A percentile compares a stretch with the other conserved stretches of the same genome.
These are phyloP conservation scores for Malassezia brasiliensis DNA, from an alignment of 1,284 basidiomycete species.

Conservation along the genomic window DNA sequence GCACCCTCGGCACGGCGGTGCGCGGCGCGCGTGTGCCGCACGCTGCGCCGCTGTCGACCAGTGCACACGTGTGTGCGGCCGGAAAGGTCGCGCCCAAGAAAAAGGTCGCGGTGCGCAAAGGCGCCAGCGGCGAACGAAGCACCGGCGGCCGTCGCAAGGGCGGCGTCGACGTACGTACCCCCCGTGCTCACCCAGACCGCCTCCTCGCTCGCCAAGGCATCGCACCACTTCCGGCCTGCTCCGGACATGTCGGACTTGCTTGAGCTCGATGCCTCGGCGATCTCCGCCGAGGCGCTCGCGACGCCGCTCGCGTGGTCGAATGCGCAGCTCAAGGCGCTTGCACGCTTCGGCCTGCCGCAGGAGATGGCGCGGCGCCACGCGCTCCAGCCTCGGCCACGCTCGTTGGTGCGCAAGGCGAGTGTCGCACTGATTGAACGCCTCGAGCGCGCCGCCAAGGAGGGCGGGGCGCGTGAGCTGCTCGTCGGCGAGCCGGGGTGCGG, in stretches of 20 bases:
- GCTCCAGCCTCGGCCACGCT: slow-evolving; percentile 23
- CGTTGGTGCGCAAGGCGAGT: slow-evolving; percentile 7
- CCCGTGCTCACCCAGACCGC: slow-evolving; percentile 12
- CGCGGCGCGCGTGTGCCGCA: neutral
- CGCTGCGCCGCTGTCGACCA: neutral
- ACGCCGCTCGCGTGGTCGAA: slow-evolving; percentile 30
- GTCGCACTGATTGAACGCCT: slow-evolving; percentile 27
- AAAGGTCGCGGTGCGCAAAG: slow-evolving; percentile 35
- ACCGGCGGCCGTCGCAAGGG: slow-evolving; percentile 32
- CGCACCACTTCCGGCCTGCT: slow-evolving; percentile 24
- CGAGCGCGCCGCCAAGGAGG: slow-evolving; percentile 17
- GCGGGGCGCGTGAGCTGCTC: slow-evolving; percentile 21
- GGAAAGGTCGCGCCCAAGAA: slow-evolving; percentile 25
- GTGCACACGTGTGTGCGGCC: neutral
- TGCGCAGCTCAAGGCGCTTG: slow-evolving; percentile 23
- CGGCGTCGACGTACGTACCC: slow-evolving; percentile 22
- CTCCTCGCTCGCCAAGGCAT: slow-evolving; percentile 20
- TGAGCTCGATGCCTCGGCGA: slow-evolving; percentile 24
- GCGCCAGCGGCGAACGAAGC: slow-evolving; percentile 23
- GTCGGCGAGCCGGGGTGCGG: slow-evolving; percentile 65
- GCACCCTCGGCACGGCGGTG: neutral
- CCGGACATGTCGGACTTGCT: slow-evolving; percentile 34
- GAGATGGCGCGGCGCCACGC: slow-evolving; percentile 30
- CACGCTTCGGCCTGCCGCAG: slow-evolving; percentile 30
- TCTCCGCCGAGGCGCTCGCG: slow-evolving; percentile 20